Evolutionary conservation across 73 alveolate genomes (phyloP), one percentile per base, ranked within the genome.

Genomic region (Blepharisma japonicum): DNA sequence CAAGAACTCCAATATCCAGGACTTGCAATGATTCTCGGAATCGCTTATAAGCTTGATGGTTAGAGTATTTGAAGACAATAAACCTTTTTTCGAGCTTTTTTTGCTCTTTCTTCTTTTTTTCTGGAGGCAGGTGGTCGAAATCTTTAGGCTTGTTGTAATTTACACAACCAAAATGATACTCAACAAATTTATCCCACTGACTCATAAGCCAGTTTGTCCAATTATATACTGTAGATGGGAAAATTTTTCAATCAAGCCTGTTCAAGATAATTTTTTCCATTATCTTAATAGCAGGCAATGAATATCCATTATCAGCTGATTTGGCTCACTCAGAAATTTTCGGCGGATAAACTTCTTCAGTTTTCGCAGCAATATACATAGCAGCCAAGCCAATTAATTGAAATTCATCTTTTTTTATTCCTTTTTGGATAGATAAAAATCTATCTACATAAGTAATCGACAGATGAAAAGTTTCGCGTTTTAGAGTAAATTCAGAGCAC

Each of bases 261-360:
- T 38, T 55, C 8, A 82, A 77, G 9, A 82, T 72, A n/a, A 21
- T 32, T 56, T 54, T 48, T 61, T 82, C 89, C 78, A 55, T 84
- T 54, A 55, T 55, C 0, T 78, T 45, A 6, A 91, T 71, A 38
- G 81, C 55, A 56, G 86, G 53, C 8, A 46, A 55, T 9, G 87
- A 79, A 67, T 84, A 91, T 5, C 95, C 95, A 56, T 86, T 79
- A 79, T 91, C 94, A 48, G 95, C 90, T 7, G 92, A 83, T 21
- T 79, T 66, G 7, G 91, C 89, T 68, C 87, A 89, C 48, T 91
- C 92, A 50, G 77, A 71, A 4, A 86, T 89, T 68, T 80, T 71
- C 5, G 95, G 97, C 21, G 93, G 88, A 32, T 83, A 85, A 71
- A 91, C 85, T 86, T 91, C 97, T 81, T 95, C 99, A 77, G 87